These are phyloP conservation scores for Termitomyces sp. DNA, from an alignment of 768 basidiomycete species.

Conservation along the genomic window DNA sequence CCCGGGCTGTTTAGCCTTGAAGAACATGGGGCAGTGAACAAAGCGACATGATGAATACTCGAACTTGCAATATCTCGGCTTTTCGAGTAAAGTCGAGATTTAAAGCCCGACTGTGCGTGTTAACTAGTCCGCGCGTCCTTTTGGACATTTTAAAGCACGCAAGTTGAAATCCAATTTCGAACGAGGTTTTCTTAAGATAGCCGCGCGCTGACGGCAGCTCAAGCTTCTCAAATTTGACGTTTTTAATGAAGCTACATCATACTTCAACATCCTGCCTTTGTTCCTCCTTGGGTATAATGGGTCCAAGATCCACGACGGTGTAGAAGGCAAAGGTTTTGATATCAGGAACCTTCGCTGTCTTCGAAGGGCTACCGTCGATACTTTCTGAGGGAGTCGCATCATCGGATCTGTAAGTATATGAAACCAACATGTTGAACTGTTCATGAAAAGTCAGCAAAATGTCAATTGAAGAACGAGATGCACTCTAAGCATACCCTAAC, in stretches of 20 bases:
- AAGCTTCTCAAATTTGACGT: neutral
- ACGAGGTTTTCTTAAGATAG: neutral
- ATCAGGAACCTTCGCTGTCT: constrained; percentile 51
- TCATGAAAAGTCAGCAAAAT: neutral
- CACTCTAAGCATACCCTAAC: constrained; percentile 56
- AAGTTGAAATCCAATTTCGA: neutral
- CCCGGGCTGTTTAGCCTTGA: neutral
- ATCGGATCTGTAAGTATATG: constrained; percentile 92
- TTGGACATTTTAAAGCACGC: neutral
- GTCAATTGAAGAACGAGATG: neutral
- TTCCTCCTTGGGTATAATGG: constrained; percentile 59
- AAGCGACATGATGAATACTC: neutral
- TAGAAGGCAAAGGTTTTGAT: constrained; percentile 90
- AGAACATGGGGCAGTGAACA: neutral
- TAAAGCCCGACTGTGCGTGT: neutral
- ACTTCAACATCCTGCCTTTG: neutral
- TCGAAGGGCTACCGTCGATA: constrained; percentile 39
- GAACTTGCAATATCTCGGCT: neutral
- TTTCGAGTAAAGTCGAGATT: neutral
- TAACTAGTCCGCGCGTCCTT: too few species aligned
- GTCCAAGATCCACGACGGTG: constrained; percentile 74
- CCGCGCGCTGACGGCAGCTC: neutral
- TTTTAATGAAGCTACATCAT: neutral
- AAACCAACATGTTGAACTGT: constrained; percentile 91
- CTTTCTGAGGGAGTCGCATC: constrained; percentile 67